These are phyloP conservation scores for Neurospora sp. DNA, from an alignment of 2,329 filamentous ascomycete genomes.

Conservation along the genomic window DNA sequence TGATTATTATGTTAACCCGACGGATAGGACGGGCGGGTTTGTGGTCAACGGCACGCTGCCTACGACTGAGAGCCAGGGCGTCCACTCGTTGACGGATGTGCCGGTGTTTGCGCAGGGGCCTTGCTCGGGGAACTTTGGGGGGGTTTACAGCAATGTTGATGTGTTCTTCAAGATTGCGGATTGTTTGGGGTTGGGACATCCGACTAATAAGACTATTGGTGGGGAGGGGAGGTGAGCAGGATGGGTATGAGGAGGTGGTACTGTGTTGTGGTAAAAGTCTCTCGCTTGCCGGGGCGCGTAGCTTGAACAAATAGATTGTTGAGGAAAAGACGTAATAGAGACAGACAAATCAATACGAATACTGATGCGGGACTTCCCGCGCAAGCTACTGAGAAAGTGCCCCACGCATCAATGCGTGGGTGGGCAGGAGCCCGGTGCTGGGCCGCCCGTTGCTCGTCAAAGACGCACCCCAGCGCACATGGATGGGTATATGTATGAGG, in stretches of 20 bases:
- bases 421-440: too few relatives aligned
- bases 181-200: constrained; percentile 48
- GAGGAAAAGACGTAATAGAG: neutral
- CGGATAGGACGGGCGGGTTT: constrained; percentile 57
- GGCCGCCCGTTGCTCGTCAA: too few relatives aligned
- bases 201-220: constrained; percentile 19
- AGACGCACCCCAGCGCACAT: too few relatives aligned
- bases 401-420: too few relatives aligned
- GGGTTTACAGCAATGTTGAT: constrained; percentile 61
- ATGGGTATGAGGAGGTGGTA: neutral
- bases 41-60: constrained; percentile 67
- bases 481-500: too few relatives aligned
- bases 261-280: neutral
- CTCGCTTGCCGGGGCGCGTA: neutral
- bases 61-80: constrained; percentile 52
- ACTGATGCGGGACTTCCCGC: too few relatives aligned
- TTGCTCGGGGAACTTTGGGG: constrained; percentile 66
- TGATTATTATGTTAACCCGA: constrained; percentile 58
- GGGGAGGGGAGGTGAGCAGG: neutral
- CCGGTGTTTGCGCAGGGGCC: constrained; percentile 54
- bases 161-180: constrained; percentile 65
- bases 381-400: too few relatives aligned
- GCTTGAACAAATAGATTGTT: neutral
- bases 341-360: neutral
- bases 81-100: constrained; percentile 69